phyloP scores from a whole-genome alignment of 2,329 filamentous ascomycete species.

The Fusarium sp. region DNA sequence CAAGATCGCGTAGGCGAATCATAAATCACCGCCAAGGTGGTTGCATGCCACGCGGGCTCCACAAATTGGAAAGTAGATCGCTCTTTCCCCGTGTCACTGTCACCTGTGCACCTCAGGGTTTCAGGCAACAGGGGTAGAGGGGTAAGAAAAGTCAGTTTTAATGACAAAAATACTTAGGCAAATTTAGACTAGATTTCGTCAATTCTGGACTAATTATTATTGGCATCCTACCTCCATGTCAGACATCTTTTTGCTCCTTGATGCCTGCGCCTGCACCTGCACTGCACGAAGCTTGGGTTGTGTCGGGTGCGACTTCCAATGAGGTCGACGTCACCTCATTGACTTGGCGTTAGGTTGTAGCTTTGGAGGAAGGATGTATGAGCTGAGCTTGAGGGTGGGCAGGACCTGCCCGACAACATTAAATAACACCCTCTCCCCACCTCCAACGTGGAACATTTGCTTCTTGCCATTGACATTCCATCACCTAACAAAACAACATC shows the following conservation, averaged over 20 bases:
- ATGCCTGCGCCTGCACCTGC: background rate
- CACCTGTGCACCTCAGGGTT: conserved; percentile 4
- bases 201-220: background rate
- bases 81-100: conserved; percentile 31
- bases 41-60: conserved; percentile 19
- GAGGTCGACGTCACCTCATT: conserved; percentile 26
- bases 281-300: conserved; percentile 13
- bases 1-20: background rate
- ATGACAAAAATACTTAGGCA: background rate
- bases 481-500: background rate
- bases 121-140: background rate
- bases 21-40: background rate
- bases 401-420: conserved; percentile 12
- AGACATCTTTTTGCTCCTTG: background rate
- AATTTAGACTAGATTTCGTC: too few species aligned
- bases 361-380: conserved; percentile 4
- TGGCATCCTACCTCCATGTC: background rate
- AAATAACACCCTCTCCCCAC: conserved; percentile 31
- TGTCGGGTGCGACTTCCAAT: conserved; percentile 7
- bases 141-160: background rate
- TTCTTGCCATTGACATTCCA: background rate
- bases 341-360: conserved; percentile 18
- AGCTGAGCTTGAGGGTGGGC: conserved; percentile 3
- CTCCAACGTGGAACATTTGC: conserved; percentile 1
- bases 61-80: conserved; percentile 24